Evolutionary conservation across 345 rosid species (phyloP).

Genomic region (Hibiscus mutabilis): DNA sequence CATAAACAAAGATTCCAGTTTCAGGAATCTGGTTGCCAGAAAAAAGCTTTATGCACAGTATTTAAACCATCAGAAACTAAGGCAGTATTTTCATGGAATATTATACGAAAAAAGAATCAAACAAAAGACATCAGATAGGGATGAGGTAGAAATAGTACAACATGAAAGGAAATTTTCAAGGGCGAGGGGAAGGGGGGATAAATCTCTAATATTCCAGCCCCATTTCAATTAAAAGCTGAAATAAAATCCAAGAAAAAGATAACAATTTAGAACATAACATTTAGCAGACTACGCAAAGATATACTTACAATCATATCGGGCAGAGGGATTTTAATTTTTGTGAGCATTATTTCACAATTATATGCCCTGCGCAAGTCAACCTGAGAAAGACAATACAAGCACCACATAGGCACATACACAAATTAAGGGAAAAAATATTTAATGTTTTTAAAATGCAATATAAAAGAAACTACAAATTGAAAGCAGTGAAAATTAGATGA

Average conservation of each 20-base stretch:
- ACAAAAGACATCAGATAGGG: not conserved
- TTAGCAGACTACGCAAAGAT: slow-evolving; percentile 14
- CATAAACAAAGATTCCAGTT: not conserved
- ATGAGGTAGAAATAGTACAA: not conserved
- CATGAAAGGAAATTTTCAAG: not conserved
- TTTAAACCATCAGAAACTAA: slow-evolving; percentile 31
- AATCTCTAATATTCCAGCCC: not conserved
- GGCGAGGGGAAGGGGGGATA: not conserved
- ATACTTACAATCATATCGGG: slow-evolving; percentile 89
- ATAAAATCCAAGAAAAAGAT: not conserved
- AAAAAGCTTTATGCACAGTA: not conserved
- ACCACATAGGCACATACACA: slow-evolving; percentile 3
- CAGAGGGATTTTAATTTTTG: slow-evolving; percentile 86
- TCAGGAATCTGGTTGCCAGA: not conserved
- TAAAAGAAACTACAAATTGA: not conserved
- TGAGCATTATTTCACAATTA: slow-evolving; percentile 97
- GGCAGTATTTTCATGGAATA: not conserved
- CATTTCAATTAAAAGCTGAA: no score
- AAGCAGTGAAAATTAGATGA: not conserved
- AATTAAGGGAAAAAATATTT: not conserved
- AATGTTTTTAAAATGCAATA: not conserved
- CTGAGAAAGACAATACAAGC: slow-evolving; percentile 35
- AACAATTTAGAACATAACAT: not conserved
- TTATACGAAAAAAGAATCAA: not conserved
- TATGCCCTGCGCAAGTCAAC: slow-evolving; percentile 94